Base-by-base conservation (phyloP, 208 protist species). In the Leishmania tropica region DNA sequence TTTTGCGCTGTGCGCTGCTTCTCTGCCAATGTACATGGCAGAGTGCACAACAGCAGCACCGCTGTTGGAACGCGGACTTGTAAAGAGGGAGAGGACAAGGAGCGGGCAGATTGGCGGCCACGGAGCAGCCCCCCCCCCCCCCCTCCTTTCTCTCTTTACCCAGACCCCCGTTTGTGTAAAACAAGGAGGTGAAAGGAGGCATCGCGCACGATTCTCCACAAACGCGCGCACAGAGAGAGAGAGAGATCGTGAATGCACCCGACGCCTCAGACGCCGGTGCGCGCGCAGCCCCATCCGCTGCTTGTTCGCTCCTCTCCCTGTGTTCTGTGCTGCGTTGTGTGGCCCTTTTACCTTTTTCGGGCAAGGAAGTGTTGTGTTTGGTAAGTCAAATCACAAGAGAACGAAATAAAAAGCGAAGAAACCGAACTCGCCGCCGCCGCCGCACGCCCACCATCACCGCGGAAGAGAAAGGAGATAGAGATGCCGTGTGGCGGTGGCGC, bases 331-430 rank as follows among this genome's bases (percentile, higher is more conserved):
- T n/a, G 24, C 6, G 56, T 31, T 7, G 15, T 28, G 19, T 28
- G 5, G 8, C 17, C 37, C 19, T 6, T 21, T 42, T 11, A 11
- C 19, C 3, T 13, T 8, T 21, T 13, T 24, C 15, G 37, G 17
- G 15, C 2, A 13, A n/a, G 11, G 13, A 24, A 15, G 13, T 3
- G 48, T 51, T 45, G 37, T 64, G 62, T 78, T 3, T 77, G 53
- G 53, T 78, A 40, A 47, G 53, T 62, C 21, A 80, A 82, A 75
- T 76, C 64, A 78, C 73, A 80, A 40, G 37, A 54, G 81, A 87
- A 85, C 48, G 75, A 85, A 82, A 84, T 77, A 86, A 89, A 81
- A 28, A 21, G 51, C 51, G 17, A 35, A 67, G 60, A 67, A 35
- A 35, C 24, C 2, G 40, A 54, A 56, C 15, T 31, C 45, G 54